Evolutionary conservation across 148 eudicot species (phyloP).

Genomic region (Cornus florida): DNA sequence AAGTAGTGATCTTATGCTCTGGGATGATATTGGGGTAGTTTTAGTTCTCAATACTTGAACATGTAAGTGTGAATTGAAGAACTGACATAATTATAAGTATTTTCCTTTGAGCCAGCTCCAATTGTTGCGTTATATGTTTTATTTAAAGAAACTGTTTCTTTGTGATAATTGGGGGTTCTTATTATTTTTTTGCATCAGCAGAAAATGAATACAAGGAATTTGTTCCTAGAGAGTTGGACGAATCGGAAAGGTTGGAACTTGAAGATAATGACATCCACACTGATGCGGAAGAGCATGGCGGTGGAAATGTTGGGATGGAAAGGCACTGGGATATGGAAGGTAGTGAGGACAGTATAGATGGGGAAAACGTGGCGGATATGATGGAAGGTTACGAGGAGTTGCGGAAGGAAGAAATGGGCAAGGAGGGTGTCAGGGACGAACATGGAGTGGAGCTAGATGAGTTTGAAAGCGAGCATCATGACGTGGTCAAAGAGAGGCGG

Average conservation of each 20-base stretch:
- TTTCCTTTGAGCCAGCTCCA: background rate
- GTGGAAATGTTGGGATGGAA: background rate
- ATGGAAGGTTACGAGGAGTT: background rate
- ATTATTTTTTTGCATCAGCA: background rate
- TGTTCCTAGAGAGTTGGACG: background rate
- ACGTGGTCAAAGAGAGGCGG: conserved; percentile 3
- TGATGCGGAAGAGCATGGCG: background rate
- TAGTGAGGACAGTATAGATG: background rate
- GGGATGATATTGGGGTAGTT: background rate
- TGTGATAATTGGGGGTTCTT: background rate
- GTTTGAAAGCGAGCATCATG: background rate
- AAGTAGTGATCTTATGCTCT: background rate
- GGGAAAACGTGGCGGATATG: background rate
- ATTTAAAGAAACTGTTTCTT: background rate
- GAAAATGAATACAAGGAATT: background rate
- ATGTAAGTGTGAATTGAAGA: background rate
- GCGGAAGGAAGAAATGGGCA: background rate
- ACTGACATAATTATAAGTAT: background rate
- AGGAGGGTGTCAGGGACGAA: background rate
- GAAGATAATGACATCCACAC: background rate
- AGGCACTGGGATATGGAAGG: background rate
- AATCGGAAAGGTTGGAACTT: background rate
- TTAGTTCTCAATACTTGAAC: background rate
- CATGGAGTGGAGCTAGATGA: background rate
- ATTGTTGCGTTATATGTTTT: background rate